Evolutionary conservation across 2,329 filamentous ascomycete genomes (phyloP), one percentile per base, ranked within the genome.

Genomic region (Bimuria novae-zelandiae): DNA sequence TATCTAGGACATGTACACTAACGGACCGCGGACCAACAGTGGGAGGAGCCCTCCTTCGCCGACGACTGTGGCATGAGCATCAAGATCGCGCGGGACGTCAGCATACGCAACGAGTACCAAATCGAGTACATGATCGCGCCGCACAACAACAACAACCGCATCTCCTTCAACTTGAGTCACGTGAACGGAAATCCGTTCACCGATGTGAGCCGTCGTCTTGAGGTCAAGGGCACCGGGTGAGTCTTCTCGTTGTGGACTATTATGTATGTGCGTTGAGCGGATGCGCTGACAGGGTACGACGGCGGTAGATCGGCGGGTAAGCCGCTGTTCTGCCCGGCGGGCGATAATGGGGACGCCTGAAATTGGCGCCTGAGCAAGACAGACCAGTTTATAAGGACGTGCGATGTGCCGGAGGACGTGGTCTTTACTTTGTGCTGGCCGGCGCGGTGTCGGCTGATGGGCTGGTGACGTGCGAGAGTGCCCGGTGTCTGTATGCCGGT

Each of bases 121-220:
- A 22, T 49, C 17, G 33, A 49, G 17, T 39, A 40, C 21, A 21
- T 14, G 7, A 33, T 49, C 11, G 45, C 35, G 4, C 17, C 35
- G 11, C 30, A 12, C 35, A 14, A 14, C 42, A 17, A 33, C 16
- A 27, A 33, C 21, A 29, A 17, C 16, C 5, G 44, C 3, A 30
- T 47, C 30, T 47, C 17, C 4, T 47, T 30, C 33, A 22, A 47
- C 32, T 21, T 47, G 12, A 36, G 44, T 32, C 29, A 37, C 44
- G 16, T n/a, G 16, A 32, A 47, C 21, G 44, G 44, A 12, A 37
- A 47, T 16, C 44, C 44, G 14, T 47, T 47, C 33, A 17, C 14
- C 7, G 33, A 36, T 16, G 33, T 36, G 16, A 37, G 23, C 17
- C 44, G 44, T 3, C 37, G n/a, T 16, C n/a, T 47, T n/a, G 30